Evolutionary conservation across 306 rosid genomes (phyloP).

Genomic region (Ceratonia siliqua): DNA sequence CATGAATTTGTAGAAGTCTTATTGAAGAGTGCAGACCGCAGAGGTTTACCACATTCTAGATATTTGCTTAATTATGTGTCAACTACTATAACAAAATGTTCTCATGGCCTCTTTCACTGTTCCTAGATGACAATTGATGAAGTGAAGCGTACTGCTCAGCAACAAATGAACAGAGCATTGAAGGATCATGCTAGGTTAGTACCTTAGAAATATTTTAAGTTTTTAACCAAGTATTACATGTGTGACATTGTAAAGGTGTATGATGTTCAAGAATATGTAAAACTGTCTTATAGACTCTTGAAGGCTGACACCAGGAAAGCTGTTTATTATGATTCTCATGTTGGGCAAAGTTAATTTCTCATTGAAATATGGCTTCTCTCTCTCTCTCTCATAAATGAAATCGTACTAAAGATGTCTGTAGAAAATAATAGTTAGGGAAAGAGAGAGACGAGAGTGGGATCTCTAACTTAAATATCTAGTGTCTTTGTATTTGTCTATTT

Average conservation of each 20-base stretch:
- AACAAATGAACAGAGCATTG: slow-evolving; percentile 89
- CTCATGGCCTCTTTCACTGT: slow-evolving; percentile 39
- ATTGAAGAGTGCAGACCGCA: slow-evolving; percentile 17
- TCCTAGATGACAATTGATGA: slow-evolving; percentile 83
- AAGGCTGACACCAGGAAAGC: background rate
- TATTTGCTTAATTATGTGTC: slow-evolving; percentile 8
- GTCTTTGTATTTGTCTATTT: too few species aligned
- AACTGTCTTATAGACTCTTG: background rate
- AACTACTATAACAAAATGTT: background rate
- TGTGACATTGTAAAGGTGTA: slow-evolving; percentile 10
- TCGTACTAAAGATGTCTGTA: background rate
- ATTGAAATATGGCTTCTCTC: background rate
- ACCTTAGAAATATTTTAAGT: slow-evolving; percentile 10
- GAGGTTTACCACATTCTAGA: slow-evolving; percentile 22
- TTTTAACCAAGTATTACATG: background rate
- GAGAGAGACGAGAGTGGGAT: too few species aligned
- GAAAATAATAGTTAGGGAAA: too few species aligned
- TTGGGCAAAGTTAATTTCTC: background rate
- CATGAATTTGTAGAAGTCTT: slow-evolving; percentile 3
- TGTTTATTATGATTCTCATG: slow-evolving; percentile 1
- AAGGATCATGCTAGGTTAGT: slow-evolving; percentile 82
- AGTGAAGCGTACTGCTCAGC: slow-evolving; percentile 95
- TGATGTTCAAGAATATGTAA: slow-evolving; percentile 18
- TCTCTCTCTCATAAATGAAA: background rate
- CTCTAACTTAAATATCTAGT: too few species aligned